Evolutionary conservation across 1,139 yeast species (phyloP), one percentile per base, ranked within the genome.

Genomic region (Debaryomyces sp.): DNA sequence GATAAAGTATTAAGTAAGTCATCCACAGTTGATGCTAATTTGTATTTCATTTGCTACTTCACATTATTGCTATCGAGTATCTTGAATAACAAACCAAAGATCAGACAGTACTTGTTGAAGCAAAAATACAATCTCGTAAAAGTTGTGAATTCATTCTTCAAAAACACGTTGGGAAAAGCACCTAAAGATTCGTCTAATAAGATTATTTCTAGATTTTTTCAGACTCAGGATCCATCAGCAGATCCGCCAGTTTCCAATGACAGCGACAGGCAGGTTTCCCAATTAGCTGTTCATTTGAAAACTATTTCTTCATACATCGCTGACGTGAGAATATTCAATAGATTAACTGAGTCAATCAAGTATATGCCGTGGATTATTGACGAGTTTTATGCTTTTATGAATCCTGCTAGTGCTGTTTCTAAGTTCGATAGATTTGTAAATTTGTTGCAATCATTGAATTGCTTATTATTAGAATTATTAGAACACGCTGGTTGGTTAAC

Each of bases 401-500:
- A 62, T 47, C 70, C 73, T 1, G 35, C 60, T 5, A 58, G 62
- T 23, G 44, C 66, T 3, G 62, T 55, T 2, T 71, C 78, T 0
- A 60, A 56, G 37, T 46, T 67, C 5, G 70, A 73, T 53, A 57
- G 79, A 22, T 58, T 73, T 41, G 54, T 76, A 50, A 75, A 75
- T 53, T 64, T 75, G 34, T 56, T 68, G 26, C 80, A 76, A 56
- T 65, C 80, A 2, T 51, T 76, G 48, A 75, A 75, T 51, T 75
- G 80, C 53, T 64, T 75, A 44, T 64, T 73, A 4, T 66, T 76
- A 53, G 85, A 81, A 59, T 67, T 80, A 6, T 63, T 81, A 39
- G 86, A 81, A 55, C 80, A 81, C 49, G 75, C 77, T n/a, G 85
- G 84, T 1, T 81, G 84, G 80, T 64, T 78, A 38, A 75, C 81